Percentiles rank a stretch among this genome's conserved stretches.
phyloP scores from a whole-genome alignment of 2,329 filamentous ascomycete species.

The Pestalotiopsis sp. region DNA sequence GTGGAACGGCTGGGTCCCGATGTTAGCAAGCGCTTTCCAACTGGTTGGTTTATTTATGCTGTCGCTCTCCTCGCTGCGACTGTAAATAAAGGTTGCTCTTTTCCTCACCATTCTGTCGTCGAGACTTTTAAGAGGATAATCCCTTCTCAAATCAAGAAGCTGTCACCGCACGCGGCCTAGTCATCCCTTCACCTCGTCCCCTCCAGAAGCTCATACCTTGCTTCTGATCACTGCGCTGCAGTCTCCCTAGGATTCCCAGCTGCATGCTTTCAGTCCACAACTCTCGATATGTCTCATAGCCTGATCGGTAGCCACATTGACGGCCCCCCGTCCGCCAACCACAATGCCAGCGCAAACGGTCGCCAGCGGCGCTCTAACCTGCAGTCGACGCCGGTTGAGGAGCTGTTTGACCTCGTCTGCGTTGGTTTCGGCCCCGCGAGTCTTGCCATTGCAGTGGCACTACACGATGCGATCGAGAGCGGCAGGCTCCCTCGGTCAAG shows the following conservation, averaged over 20 bases:
- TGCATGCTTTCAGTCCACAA: not conserved
- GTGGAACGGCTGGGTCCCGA: constrained; percentile 7
- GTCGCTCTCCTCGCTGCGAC: not conserved
- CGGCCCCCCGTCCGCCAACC: constrained; percentile 15
- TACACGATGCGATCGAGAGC: constrained; percentile 75
- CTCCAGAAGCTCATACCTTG: not conserved
- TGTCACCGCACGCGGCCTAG: not conserved
- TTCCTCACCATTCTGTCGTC: not conserved
- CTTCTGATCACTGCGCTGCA: not conserved
- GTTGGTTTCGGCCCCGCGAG: constrained; percentile 93
- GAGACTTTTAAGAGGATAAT: not conserved
- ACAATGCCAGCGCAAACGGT: constrained; percentile 9
- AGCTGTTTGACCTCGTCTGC: constrained; percentile 83
- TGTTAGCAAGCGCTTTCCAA: not conserved
- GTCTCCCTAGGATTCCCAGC: not conserved
- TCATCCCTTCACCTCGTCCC: too few species aligned
- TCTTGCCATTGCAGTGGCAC: constrained; percentile 83
- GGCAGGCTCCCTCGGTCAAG: constrained; percentile 42
- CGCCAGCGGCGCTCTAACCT: constrained; percentile 43
- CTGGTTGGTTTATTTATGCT: constrained; percentile 11
- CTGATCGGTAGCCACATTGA: constrained; percentile 29
- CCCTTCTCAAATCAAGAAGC: not conserved
- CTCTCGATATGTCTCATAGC: constrained; percentile 29
- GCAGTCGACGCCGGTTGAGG: constrained; percentile 56
- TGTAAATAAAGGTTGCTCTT: not conserved